These are phyloP conservation scores for Sungouiozyma ichnusensis DNA, from an alignment of 805 yeast species.

Conservation along the genomic window DNA sequence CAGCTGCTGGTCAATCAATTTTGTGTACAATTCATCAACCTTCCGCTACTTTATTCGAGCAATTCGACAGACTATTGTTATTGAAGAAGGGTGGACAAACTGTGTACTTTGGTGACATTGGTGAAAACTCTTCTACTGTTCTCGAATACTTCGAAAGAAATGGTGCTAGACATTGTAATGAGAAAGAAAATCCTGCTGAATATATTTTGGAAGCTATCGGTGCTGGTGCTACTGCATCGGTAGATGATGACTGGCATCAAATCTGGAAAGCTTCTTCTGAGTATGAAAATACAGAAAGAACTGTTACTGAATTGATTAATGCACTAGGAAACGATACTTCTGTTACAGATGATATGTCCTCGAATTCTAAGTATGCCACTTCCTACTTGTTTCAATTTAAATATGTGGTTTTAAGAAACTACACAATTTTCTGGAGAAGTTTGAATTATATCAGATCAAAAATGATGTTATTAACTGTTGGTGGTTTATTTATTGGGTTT, in stretches of 20 bases:
- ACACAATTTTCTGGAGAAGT: conserved; percentile 30
- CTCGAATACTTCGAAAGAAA: conserved; percentile 51
- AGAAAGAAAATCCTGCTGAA: conserved; percentile 56
- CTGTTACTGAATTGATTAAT: conserved; percentile 39
- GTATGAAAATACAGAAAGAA: conserved; percentile 29
- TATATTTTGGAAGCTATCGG: conserved; percentile 60
- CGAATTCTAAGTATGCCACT: conserved; percentile 14
- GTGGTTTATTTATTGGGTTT: conserved; percentile 43
- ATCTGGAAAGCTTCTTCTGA: conserved; percentile 41
- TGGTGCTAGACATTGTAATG: conserved; percentile 53
- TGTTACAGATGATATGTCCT: conserved; percentile 5
- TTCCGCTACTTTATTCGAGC: conserved; percentile 50
- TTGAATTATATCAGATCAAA: conserved; percentile 35
- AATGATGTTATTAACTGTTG: conserved; percentile 33
- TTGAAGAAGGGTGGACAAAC: conserved; percentile 61
- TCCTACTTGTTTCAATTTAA: conserved; percentile 24
- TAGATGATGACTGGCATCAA: conserved; percentile 43
- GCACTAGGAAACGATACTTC: conserved; percentile 25
- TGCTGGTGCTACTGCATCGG: conserved; percentile 60
- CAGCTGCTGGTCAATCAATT: conserved; percentile 56
- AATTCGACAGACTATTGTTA: conserved; percentile 50
- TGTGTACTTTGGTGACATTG: conserved; percentile 60
- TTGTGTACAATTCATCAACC: conserved; percentile 65
- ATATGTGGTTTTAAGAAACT: conserved; percentile 25
- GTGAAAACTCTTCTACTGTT: conserved; percentile 42